Conservation (phyloP, 352 stramenopile genomes). For the Pythium aphanidermatum region DNA sequence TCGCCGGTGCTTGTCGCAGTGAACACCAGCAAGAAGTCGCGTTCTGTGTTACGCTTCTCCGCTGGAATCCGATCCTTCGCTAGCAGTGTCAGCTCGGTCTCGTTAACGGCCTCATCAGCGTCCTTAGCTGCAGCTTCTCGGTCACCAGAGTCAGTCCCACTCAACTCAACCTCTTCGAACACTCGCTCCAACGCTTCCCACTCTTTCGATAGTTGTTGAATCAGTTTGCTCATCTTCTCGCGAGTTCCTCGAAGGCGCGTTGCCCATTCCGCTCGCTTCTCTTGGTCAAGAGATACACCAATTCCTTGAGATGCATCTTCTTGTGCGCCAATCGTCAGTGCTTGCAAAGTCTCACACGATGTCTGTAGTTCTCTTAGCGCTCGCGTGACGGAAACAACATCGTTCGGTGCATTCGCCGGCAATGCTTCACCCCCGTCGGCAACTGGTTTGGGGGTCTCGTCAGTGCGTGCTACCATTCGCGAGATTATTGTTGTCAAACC, state of each 20-base stretch:
- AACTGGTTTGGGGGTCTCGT: too few species aligned
- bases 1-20: conserved; percentile 71
- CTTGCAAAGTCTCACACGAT: conserved; percentile 43
- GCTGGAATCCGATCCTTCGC: too few species aligned
- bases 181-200: conserved; percentile 16
- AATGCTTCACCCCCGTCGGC: too few species aligned
- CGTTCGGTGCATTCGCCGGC: background rate
- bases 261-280: conserved; percentile 7
- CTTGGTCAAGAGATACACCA: background rate
- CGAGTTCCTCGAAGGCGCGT: conserved; percentile 5
- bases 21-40: conserved; percentile 43
- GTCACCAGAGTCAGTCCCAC: too few species aligned
- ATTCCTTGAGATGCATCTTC: too few species aligned
- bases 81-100: too few species aligned
- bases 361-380: conserved; percentile 22
- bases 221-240: conserved; percentile 17
- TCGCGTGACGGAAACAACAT: background rate
- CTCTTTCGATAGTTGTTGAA: conserved; percentile 13
- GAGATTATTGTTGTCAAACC: too few species aligned
- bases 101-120: too few species aligned
- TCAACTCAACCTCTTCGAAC: too few species aligned
- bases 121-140: too few species aligned
- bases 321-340: conserved; percentile 36
- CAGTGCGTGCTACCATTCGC: too few species aligned
- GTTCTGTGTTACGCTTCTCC: conserved; percentile 10